Percentiles rank a stretch among this genome's conserved stretches.
These are phyloP conservation scores for Dactylorhiza incarnata DNA, from an alignment of 106 monocot species.

Conservation along the genomic window DNA sequence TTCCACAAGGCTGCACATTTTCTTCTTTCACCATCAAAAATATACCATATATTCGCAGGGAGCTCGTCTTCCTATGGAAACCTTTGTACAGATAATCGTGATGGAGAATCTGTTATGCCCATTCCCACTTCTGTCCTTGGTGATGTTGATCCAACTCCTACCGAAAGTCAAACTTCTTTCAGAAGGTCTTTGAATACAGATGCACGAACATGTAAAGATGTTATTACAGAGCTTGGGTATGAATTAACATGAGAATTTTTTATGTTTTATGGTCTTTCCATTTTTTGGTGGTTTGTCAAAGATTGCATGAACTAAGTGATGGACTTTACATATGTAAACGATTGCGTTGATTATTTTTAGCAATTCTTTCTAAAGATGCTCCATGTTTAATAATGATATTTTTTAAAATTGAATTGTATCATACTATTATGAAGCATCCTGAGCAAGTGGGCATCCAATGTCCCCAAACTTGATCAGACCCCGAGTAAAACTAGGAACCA, in stretches of 20 bases:
- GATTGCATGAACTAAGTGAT: background rate
- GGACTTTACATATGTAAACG: background rate
- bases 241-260: background rate
- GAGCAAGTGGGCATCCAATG: no score
- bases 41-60: constrained; percentile 31
- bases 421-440: no score
- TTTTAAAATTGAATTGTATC: no score
- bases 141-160: constrained; percentile 59
- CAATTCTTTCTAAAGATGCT: no score
- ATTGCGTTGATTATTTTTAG: no score
- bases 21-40: constrained; percentile 76
- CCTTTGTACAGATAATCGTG: constrained; percentile 8
- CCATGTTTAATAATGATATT: no score
- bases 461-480: no score
- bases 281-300: background rate
- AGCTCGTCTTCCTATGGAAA: constrained; percentile 32
- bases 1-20: constrained; percentile 77
- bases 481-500: no score
- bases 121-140: constrained; percentile 62
- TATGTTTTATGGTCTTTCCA: background rate
- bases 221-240: constrained; percentile 95
- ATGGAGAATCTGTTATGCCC: constrained; percentile 19
- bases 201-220: constrained; percentile 91
- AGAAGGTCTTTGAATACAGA: constrained; percentile 86
- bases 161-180: constrained; percentile 45